A percentile compares a stretch with the other conserved stretches of the same genome.
Evolutionary conservation across 306 rosid genomes (phyloP).

Genomic region (Arachis stenosperma): DNA sequence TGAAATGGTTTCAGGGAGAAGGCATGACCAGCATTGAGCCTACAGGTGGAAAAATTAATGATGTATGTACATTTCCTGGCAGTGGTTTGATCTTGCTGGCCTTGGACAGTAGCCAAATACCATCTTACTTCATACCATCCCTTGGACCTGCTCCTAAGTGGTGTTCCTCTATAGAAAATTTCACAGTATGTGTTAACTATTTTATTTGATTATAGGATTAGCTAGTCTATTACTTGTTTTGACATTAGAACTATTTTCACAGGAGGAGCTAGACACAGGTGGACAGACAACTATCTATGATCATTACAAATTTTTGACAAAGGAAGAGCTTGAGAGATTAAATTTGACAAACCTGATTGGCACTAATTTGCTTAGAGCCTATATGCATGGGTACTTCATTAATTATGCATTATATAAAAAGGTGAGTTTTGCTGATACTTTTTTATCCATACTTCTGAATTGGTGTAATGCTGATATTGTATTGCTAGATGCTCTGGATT

Average conservation of each 20-base stretch:
- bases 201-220: slow-evolving; percentile 32
- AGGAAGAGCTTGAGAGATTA: slow-evolving; percentile 85
- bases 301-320: slow-evolving; percentile 76
- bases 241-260: slow-evolving; percentile 42
- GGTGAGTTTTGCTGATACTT: slow-evolving; percentile 48
- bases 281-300: slow-evolving; percentile 77
- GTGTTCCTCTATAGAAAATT: slow-evolving; percentile 84
- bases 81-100: slow-evolving; percentile 93
- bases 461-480: slow-evolving; percentile 6
- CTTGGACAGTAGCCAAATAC: slow-evolving; percentile 84
- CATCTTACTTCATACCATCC: slow-evolving; percentile 85
- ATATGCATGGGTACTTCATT: slow-evolving; percentile 88
- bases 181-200: slow-evolving; percentile 64
- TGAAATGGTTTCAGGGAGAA: slow-evolving; percentile 68
- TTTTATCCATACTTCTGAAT: background rate
- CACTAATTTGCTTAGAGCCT: slow-evolving; percentile 76
- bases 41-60: slow-evolving; percentile 75
- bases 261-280: slow-evolving; percentile 88
- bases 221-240: slow-evolving; percentile 20
- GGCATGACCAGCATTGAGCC: slow-evolving; percentile 97
- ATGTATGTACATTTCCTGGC: slow-evolving; percentile 74
- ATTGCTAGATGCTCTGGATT: slow-evolving; percentile 20
- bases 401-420: slow-evolving; percentile 69
- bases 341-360: slow-evolving; percentile 80
- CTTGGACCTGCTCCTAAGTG: slow-evolving; percentile 99